Percentiles rank a stretch among this genome's conserved stretches.
Evolutionary conservation across 2,329 filamentous ascomycete species (phyloP).

Genomic region (Talaromyces sp.): DNA sequence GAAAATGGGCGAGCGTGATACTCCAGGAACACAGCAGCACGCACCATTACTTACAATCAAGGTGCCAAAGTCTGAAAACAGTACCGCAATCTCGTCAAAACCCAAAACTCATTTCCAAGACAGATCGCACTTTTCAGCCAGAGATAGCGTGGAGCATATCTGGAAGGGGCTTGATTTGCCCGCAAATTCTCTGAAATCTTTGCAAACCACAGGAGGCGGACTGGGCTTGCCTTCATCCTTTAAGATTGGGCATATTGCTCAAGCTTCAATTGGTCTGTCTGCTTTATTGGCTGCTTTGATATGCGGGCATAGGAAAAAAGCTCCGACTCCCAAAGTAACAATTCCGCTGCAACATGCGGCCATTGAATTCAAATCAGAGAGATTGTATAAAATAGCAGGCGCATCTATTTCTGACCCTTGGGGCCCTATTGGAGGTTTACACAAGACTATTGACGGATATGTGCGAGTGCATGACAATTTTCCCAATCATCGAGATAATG

Average conservation of each 20-base stretch:
- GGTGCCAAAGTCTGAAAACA: neutral
- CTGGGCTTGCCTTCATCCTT: slow-evolving; percentile 49
- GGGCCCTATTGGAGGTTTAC: slow-evolving; percentile 51
- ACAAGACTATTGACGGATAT: slow-evolving; percentile 47
- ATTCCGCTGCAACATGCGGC: slow-evolving; percentile 47
- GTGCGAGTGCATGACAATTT: slow-evolving; percentile 57
- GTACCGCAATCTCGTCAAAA: neutral
- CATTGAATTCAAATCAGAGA: slow-evolving; percentile 54
- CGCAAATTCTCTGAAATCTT: slow-evolving; percentile 11
- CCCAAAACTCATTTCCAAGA: neutral
- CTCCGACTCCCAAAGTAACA: neutral
- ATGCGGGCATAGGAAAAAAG: slow-evolving; percentile 38
- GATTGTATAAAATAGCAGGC: slow-evolving; percentile 47
- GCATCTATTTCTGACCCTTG: slow-evolving; percentile 33
- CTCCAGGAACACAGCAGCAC: slow-evolving; percentile 6
- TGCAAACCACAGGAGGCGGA: slow-evolving; percentile 13
- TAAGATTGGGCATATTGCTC: slow-evolving; percentile 54
- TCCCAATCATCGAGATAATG: slow-evolving; percentile 44
- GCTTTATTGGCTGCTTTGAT: slow-evolving; percentile 51
- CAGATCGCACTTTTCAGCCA: neutral
- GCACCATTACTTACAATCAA: neutral
- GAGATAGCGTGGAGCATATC: slow-evolving; percentile 19
- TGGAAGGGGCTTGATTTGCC: slow-evolving; percentile 23
- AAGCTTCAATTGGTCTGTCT: slow-evolving; percentile 51
- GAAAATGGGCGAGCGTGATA: neutral